phyloP scores from a whole-genome alignment of 441 rosid species.

The Adansonia madagascariensis region DNA sequence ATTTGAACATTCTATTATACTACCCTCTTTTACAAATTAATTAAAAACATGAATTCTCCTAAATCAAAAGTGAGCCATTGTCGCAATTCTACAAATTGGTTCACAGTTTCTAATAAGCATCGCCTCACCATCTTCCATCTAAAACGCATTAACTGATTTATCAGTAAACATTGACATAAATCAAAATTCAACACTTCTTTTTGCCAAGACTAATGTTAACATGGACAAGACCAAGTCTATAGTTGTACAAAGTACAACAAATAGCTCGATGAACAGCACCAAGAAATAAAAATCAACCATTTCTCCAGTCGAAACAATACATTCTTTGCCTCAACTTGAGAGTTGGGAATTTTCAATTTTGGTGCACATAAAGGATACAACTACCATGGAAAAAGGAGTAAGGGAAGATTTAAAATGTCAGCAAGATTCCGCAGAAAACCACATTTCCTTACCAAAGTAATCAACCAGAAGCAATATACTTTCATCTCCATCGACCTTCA shows the following conservation, averaged over 20 bases:
- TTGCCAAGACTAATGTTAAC: neutral
- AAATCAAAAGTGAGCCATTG: neutral
- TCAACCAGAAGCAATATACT: neutral
- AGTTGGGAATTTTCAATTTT: neutral
- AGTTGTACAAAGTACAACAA: neutral
- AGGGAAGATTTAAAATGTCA: neutral
- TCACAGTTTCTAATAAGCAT: neutral
- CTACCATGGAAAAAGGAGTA: neutral
- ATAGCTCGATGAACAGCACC: neutral
- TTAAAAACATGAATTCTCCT: neutral
- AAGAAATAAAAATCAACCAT: neutral
- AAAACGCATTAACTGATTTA: neutral
- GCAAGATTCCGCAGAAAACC: neutral
- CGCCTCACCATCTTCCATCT: neutral
- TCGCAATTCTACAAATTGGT: neutral
- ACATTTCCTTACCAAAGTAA: neutral
- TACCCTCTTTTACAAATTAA: neutral
- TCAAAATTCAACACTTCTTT: neutral
- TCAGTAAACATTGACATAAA: neutral
- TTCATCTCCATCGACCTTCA: neutral
- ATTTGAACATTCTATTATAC: neutral
- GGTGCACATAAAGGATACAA: neutral
- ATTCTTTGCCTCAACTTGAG: neutral
- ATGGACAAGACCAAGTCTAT: neutral
- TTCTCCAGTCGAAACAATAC: neutral